Evolutionary conservation across 106 monocot species (phyloP).

Genomic region (Gastrodia elata): DNA sequence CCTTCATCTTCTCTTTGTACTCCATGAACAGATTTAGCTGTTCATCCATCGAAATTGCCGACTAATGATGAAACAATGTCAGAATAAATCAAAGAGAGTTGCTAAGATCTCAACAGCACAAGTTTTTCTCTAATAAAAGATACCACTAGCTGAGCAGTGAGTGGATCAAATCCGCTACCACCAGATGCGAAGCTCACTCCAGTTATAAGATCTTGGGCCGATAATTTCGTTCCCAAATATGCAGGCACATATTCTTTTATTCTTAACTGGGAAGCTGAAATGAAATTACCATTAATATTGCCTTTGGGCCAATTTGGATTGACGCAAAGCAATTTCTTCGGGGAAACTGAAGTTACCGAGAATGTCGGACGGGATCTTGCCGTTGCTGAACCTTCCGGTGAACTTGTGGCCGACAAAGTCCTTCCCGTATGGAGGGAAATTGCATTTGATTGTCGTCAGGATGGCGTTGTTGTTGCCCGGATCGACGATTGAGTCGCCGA

Average conservation of each 20-base stretch:
- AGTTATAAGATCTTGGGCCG: slow-evolving; percentile 53
- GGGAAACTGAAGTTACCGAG: slow-evolving; percentile 25
- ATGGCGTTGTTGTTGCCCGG: slow-evolving; percentile 74
- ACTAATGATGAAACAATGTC: slow-evolving; percentile 21
- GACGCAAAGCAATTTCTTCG: not conserved
- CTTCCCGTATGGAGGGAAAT: slow-evolving; percentile 71
- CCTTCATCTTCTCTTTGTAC: slow-evolving; percentile 39
- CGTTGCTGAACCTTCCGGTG: slow-evolving; percentile 78
- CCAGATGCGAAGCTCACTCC: slow-evolving; percentile 92
- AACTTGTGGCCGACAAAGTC: slow-evolving; percentile 49
- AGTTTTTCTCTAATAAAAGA: not conserved
- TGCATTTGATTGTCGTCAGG: slow-evolving; percentile 37
- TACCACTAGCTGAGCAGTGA: slow-evolving; percentile 52
- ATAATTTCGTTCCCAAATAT: slow-evolving; percentile 38
- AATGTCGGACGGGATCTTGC: slow-evolving; percentile 59
- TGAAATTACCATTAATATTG: not conserved
- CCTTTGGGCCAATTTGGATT: not conserved
- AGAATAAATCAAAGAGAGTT: not conserved
- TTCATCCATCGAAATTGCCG: slow-evolving; percentile 10
- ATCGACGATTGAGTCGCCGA: slow-evolving; percentile 90
- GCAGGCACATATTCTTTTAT: slow-evolving; percentile 71
- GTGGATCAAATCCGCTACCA: slow-evolving; percentile 67
- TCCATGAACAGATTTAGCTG: slow-evolving; percentile 35
- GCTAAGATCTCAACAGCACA: not conserved
- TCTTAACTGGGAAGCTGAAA: slow-evolving; percentile 56